A percentile compares a stretch with the other conserved stretches of the same genome.
phyloP scores from a whole-genome alignment of 169 alveolate genomes.

The Plasmodium inui region DNA sequence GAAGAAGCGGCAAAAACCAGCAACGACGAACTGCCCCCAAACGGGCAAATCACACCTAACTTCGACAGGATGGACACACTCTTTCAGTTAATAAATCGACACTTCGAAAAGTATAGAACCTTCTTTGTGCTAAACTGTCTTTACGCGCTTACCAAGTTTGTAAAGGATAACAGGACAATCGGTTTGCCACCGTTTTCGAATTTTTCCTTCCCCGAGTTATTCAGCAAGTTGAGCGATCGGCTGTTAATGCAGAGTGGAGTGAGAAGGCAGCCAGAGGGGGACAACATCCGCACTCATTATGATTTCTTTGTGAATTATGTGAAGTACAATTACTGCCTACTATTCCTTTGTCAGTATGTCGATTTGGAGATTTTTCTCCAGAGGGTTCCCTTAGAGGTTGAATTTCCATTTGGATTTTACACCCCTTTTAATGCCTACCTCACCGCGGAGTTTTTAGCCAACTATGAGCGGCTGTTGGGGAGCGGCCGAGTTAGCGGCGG shows the following conservation, averaged over 20 bases:
- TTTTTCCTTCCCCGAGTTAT: slow-evolving; percentile 22
- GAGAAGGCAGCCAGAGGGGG: background rate
- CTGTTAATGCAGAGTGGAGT: background rate
- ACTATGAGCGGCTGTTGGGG: background rate
- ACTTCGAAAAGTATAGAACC: slow-evolving; percentile 22
- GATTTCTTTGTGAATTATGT: slow-evolving; percentile 50
- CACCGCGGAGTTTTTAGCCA: background rate
- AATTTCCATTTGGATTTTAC: slow-evolving; percentile 14
- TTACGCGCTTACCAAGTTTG: slow-evolving; percentile 26
- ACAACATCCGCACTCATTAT: background rate
- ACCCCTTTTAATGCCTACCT: slow-evolving; percentile 66
- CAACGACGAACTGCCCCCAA: background rate
- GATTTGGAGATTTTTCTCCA: background rate
- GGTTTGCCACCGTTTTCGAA: slow-evolving; percentile 1
- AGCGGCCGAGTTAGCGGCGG: background rate
- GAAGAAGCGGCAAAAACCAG: background rate
- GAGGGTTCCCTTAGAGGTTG: background rate
- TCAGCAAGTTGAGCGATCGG: slow-evolving; percentile 9
- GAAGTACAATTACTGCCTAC: slow-evolving; percentile 39
- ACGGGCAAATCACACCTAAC: background rate
- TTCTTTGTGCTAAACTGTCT: slow-evolving; percentile 43
- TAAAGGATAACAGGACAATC: slow-evolving; percentile 35
- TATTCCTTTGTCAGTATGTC: slow-evolving; percentile 26
- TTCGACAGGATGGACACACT: slow-evolving; percentile 10
- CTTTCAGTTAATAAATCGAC: slow-evolving; percentile 4